A percentile compares a stretch with the other conserved stretches of the same genome.
phyloP scores from a whole-genome alignment of 768 basidiomycete genomes.

The Rickenella mellea region DNA sequence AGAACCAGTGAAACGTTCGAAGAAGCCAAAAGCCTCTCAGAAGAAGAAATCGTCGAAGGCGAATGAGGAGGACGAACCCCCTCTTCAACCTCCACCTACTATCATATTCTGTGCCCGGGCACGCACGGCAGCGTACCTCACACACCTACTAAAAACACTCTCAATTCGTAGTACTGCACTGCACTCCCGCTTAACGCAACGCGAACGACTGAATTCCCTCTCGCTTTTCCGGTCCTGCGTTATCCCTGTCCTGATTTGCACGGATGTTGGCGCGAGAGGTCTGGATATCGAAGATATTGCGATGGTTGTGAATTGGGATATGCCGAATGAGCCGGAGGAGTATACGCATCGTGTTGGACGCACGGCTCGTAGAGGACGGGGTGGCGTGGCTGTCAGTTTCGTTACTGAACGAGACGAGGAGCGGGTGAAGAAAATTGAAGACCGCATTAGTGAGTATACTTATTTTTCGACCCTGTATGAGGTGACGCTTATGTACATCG shows the following conservation, averaged over 20 bases:
- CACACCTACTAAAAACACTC: conserved; percentile 67
- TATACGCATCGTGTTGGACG: conserved; percentile 94
- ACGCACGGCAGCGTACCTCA: conserved; percentile 85
- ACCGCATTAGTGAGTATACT: conserved; percentile 65
- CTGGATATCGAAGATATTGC: conserved; percentile 95
- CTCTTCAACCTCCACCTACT: conserved; percentile 81
- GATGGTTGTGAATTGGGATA: conserved; percentile 95
- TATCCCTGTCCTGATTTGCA: conserved; percentile 86
- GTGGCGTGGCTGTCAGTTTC: conserved; percentile 87
- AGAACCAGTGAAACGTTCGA: conserved; percentile 29
- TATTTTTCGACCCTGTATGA: no score
- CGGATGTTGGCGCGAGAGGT: conserved; percentile 92
- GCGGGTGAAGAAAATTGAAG: conserved; percentile 72
- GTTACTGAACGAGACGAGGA: conserved; percentile 92
- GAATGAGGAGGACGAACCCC: conserved; percentile 37
- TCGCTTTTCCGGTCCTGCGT: conserved; percentile 69
- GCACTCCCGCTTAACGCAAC: conserved; percentile 90
- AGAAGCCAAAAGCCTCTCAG: conserved; percentile 16
- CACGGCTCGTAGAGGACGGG: conserved; percentile 84
- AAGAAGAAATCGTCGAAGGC: conserved; percentile 13
- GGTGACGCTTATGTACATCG: background rate
- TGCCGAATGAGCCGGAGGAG: conserved; percentile 83
- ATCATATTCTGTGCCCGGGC: conserved; percentile 89
- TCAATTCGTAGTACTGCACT: conserved; percentile 84
- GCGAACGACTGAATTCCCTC: conserved; percentile 76